phyloP scores from a whole-genome alignment of 2,329 filamentous ascomycete genomes.

The Graphiopsis chlorocephala region DNA sequence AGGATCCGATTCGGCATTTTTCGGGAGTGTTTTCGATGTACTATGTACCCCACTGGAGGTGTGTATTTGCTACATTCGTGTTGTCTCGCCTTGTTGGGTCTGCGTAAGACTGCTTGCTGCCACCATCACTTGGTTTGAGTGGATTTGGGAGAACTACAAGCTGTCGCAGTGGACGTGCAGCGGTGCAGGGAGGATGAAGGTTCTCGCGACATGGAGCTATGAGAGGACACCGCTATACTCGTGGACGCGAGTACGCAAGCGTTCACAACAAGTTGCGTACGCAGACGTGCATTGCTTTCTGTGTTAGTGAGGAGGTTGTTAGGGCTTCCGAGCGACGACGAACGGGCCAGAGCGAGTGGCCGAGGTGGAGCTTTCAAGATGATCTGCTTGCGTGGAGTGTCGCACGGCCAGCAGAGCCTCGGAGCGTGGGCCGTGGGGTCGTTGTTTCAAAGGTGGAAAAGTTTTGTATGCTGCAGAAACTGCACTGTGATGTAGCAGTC shows the following conservation, averaged over 20 bases:
- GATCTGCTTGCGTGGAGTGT: neutral
- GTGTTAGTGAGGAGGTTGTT: neutral
- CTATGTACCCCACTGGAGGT: neutral
- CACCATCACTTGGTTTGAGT: neutral
- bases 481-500: neutral
- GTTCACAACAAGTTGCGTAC: neutral
- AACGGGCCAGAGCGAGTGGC: neutral
- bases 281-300: neutral
- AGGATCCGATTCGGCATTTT: neutral
- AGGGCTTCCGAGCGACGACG: neutral
- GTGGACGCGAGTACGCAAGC: neutral
- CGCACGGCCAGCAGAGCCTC: constrained; percentile 1
- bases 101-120: neutral
- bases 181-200: neutral
- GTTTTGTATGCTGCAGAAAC: neutral
- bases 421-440: neutral
- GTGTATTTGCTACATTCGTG: neutral
- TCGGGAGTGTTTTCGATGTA: neutral
- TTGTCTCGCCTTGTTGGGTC: neutral
- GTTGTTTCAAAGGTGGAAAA: too few species aligned
- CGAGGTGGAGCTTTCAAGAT: neutral
- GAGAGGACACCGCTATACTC: neutral
- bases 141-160: neutral
- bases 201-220: neutral
- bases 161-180: neutral